Conservation (phyloP, 441 rosid species). For the Manihot esculenta region DNA sequence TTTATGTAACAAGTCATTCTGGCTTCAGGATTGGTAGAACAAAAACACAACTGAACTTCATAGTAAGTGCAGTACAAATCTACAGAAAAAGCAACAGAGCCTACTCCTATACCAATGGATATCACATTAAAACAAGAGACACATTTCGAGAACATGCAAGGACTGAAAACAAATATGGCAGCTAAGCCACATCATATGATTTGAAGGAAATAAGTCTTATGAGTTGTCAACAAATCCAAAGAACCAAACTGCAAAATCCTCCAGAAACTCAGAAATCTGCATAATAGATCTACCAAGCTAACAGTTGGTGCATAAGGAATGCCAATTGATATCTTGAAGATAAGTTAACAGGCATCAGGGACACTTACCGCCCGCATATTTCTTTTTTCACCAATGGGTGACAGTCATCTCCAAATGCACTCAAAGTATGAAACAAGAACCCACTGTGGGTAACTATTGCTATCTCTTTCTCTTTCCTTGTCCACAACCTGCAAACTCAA, state of each 20-base stretch:
- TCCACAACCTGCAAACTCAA: slow-evolving; percentile 75
- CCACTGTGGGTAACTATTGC: slow-evolving; percentile 96
- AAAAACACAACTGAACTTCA: neutral
- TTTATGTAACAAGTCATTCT: slow-evolving; percentile 19
- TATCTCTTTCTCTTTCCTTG: slow-evolving; percentile 95
- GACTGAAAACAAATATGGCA: neutral
- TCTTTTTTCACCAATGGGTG: slow-evolving; percentile 74
- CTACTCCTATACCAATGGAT: neutral
- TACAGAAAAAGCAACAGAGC: neutral
- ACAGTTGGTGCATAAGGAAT: neutral
- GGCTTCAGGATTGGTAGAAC: neutral
- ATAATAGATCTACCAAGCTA: neutral
- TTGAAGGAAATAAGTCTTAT: too few species aligned
- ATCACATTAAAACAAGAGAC: neutral
- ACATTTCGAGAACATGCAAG: neutral
- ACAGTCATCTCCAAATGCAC: slow-evolving; percentile 71
- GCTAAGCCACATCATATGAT: neutral
- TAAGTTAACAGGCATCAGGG: slow-evolving; percentile 9
- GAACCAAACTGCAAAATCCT: neutral
- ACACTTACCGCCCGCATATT: slow-evolving; percentile 66
- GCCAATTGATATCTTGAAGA: slow-evolving; percentile 7
- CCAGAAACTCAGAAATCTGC: neutral
- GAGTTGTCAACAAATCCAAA: neutral
- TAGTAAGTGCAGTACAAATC: neutral
- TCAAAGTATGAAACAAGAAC: slow-evolving; percentile 77